A percentile compares a stretch with the other conserved stretches of the same genome.
Conservation (phyloP, 2,329 filamentous ascomycete species). For the Pseudogymnoascus sp. region DNA sequence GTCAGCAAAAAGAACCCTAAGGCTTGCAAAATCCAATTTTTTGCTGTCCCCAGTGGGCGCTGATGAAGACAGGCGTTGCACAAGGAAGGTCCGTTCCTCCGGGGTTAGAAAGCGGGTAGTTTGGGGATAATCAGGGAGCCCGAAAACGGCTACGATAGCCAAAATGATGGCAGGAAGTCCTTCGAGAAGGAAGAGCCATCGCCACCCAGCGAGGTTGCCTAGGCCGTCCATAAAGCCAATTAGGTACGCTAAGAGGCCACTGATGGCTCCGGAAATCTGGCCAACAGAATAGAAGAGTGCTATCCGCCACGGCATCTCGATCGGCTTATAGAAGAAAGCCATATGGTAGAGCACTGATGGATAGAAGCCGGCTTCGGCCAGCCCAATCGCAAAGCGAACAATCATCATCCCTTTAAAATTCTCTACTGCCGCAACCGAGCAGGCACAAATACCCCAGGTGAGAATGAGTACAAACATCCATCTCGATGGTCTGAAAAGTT, state of each 20-base stretch:
- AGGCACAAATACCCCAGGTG: conserved; percentile 31
- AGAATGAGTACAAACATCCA: conserved; percentile 24
- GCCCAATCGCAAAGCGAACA: conserved; percentile 31
- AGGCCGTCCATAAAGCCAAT: conserved; percentile 32
- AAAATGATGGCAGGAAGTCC: conserved; percentile 29
- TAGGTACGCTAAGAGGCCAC: conserved; percentile 31
- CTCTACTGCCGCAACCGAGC: conserved; percentile 29
- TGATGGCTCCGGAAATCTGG: conserved; percentile 29
- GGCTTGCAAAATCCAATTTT: conserved; percentile 27
- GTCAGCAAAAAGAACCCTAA: conserved; percentile 28
- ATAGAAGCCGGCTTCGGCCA: conserved; percentile 32
- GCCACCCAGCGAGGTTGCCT: conserved; percentile 29
- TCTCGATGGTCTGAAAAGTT: conserved; percentile 27
- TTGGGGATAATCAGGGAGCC: conserved; percentile 30
- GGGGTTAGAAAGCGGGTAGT: conserved; percentile 25
- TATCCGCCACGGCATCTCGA: conserved; percentile 30
- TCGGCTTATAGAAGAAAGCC: conserved; percentile 33
- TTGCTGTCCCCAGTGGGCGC: conserved; percentile 27
- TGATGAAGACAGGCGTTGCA: conserved; percentile 23
- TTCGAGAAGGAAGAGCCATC: conserved; percentile 33
- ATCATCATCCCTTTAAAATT: conserved; percentile 32
- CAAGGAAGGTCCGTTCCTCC: conserved; percentile 23
- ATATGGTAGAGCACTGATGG: conserved; percentile 32
- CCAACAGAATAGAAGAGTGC: conserved; percentile 32
- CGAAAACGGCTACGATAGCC: conserved; percentile 25